Conservation (phyloP, 306 rosid species). For the Argentina anserina region DNA sequence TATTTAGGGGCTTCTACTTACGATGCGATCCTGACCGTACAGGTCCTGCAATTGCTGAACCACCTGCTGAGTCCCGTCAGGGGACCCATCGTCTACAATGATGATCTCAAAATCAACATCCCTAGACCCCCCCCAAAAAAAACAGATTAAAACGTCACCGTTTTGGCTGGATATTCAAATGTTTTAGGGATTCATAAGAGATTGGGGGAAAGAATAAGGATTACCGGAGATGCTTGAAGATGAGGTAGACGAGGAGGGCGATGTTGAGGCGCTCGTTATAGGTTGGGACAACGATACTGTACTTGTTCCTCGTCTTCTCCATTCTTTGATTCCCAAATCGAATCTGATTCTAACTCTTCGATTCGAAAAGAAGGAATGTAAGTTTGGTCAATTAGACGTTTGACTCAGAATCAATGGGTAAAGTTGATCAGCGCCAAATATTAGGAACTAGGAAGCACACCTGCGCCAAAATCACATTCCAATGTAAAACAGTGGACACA, state of each 20-base stretch:
- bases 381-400: not conserved
- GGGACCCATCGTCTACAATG: conserved; percentile 94
- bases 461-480: too few species aligned
- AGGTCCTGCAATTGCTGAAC: conserved; percentile 77
- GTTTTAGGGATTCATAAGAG: not conserved
- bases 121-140: conserved; percentile 35
- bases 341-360: not conserved
- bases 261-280: conserved; percentile 93
- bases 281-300: conserved; percentile 83
- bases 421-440: not conserved
- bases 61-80: conserved; percentile 91
- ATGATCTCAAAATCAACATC: conserved; percentile 83
- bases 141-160: not conserved
- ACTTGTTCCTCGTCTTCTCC: conserved; percentile 53
- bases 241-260: conserved; percentile 77
- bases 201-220: too few species aligned
- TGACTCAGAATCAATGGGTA: not conserved
- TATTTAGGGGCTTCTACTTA: conserved; percentile 30
- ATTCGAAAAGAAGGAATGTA: not conserved
- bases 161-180: not conserved
- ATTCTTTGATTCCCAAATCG: not conserved
- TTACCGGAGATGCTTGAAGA: conserved; percentile 79
- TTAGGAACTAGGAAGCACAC: too few species aligned
- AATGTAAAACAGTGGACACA: too few species aligned
- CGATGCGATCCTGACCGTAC: conserved; percentile 86